Conservation (phyloP, 768 basidiomycete genomes). For the Termitomyces heimii region DNA sequence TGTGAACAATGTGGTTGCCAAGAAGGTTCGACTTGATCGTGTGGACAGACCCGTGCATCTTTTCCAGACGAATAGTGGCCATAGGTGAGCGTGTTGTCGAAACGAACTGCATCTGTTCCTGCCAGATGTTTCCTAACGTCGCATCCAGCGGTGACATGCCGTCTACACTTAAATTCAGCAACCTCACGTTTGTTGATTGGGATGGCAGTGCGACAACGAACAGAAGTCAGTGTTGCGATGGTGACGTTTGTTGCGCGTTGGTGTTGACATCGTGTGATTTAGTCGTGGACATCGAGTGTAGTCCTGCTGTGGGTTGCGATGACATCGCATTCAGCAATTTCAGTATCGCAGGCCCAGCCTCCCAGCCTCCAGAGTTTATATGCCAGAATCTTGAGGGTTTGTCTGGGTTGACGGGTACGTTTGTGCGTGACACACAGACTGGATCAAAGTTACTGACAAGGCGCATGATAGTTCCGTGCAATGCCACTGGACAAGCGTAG, state of each 20-base stretch:
- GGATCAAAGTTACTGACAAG: background rate
- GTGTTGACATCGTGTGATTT: conserved; percentile 1
- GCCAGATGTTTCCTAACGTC: background rate
- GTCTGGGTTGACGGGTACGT: conserved; percentile 28
- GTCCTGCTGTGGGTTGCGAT: conserved; percentile 38
- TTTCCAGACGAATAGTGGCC: conserved; percentile 45
- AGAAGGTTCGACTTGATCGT: conserved; percentile 39
- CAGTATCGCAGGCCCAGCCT: conserved; percentile 29
- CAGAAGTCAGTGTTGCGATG: conserved; percentile 22
- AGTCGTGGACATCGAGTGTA: conserved; percentile 50
- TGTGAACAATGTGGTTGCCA: conserved; percentile 36
- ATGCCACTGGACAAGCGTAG: conserved; percentile 13
- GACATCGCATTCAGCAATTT: conserved; percentile 37
- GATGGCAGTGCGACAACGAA: conserved; percentile 39
- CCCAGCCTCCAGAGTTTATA: conserved; percentile 29
- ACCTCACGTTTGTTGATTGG: conserved; percentile 41
- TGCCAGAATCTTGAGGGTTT: conserved; percentile 42
- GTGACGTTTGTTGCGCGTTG: background rate
- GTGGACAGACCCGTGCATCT: conserved; percentile 42
- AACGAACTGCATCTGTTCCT: background rate
- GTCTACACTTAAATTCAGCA: conserved; percentile 40
- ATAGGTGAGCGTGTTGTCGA: conserved; percentile 25
- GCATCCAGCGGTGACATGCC: conserved; percentile 40
- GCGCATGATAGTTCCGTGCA: conserved; percentile 18
- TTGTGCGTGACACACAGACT: background rate